phyloP scores from a whole-genome alignment of 1,284 basidiomycete species.

The Tremellales sp. region DNA sequence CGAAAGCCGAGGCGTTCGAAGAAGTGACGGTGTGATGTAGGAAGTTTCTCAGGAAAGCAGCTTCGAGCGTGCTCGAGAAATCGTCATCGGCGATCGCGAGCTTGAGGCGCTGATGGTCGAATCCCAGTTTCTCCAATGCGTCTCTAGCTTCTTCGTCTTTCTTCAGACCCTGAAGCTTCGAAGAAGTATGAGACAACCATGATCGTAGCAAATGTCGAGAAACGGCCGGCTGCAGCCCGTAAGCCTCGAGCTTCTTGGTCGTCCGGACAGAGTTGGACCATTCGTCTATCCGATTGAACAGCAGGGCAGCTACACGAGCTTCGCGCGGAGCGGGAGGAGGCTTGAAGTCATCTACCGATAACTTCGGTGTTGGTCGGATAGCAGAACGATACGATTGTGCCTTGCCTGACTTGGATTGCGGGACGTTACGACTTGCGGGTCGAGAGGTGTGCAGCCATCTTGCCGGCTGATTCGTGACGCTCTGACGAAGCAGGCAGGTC shows the following conservation, averaged over 20 bases:
- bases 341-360: slow-evolving; percentile 13
- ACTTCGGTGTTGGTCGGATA: slow-evolving; percentile 3
- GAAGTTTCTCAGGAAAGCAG: slow-evolving; percentile 28
- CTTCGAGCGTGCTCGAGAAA: slow-evolving; percentile 24
- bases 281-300: slow-evolving; percentile 25
- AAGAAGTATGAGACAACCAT: slow-evolving; percentile 10
- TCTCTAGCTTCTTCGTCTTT: neutral
- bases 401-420: neutral
- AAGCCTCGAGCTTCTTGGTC: slow-evolving; percentile 16
- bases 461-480: neutral
- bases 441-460: neutral
- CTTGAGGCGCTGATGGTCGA: slow-evolving; percentile 23
- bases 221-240: slow-evolving; percentile 18
- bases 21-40: slow-evolving; percentile 10
- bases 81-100: slow-evolving; percentile 25
- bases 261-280: slow-evolving; percentile 25
- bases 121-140: slow-evolving; percentile 16
- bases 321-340: slow-evolving; percentile 11
- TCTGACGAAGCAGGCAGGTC: neutral
- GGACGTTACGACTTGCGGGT: neutral
- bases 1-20: neutral
- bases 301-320: slow-evolving; percentile 6
- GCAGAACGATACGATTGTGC: neutral
- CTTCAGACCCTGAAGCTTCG: slow-evolving; percentile 2
- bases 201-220: neutral